phyloP scores from a whole-genome alignment of 148 eudicot genomes.

The Camellia japonica region DNA sequence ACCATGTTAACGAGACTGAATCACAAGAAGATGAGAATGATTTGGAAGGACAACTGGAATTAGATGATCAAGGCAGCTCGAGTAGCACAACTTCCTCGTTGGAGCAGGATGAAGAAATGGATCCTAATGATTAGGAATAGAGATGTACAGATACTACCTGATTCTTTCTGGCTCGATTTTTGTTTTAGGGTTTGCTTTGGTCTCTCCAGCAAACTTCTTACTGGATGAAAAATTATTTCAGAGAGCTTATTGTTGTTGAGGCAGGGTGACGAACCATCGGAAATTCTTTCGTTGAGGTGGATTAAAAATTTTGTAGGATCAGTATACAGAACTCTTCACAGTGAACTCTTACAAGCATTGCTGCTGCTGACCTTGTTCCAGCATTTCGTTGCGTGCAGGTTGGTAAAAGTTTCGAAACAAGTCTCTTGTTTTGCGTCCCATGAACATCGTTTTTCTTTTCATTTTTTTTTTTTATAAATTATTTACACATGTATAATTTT shows the following conservation, averaged over 20 bases:
- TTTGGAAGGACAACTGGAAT: slow-evolving; percentile 40
- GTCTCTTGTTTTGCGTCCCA: background rate
- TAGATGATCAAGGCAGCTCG: slow-evolving; percentile 38
- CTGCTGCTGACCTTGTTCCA: background rate
- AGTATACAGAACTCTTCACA: background rate
- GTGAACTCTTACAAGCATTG: background rate
- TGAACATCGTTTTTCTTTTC: background rate
- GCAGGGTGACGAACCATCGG: background rate
- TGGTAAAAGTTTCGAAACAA: background rate
- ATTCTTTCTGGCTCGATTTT: slow-evolving; percentile 5
- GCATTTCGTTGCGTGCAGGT: background rate
- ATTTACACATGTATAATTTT: background rate
- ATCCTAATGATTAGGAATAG: slow-evolving; percentile 63
- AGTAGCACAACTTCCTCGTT: slow-evolving; percentile 29
- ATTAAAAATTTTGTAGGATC: background rate
- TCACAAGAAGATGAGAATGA: slow-evolving; percentile 60
- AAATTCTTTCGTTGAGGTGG: background rate
- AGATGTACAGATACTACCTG: slow-evolving; percentile 15
- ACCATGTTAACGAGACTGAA: slow-evolving; percentile 35
- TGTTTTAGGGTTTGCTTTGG: background rate
- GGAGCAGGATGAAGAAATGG: slow-evolving; percentile 90
- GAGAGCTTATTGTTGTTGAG: background rate
- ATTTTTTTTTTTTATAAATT: background rate
- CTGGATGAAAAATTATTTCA: background rate
- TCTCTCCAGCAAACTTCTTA: background rate